Evolutionary conservation across 345 rosid genomes (phyloP).

Genomic region (Acer negundo): DNA sequence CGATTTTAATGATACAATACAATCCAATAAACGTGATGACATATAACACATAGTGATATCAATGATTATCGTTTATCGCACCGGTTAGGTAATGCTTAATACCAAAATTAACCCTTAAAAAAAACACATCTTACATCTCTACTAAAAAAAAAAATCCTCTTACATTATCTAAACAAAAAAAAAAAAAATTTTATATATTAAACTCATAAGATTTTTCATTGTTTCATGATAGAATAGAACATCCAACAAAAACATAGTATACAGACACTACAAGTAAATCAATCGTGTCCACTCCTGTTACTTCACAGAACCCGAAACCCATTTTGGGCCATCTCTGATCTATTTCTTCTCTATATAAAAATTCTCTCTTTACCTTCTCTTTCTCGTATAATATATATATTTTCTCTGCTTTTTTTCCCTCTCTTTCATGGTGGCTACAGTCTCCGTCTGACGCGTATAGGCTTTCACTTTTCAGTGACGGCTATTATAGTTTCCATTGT

Average conservation of each 20-base stretch:
- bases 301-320: not conserved
- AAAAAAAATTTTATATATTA: no score
- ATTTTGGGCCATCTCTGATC: not conserved
- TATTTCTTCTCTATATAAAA: not conserved
- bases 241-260: not conserved
- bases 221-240: not conserved
- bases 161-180: no score
- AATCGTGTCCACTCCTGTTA: not conserved
- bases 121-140: no score
- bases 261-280: not conserved
- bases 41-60: no score
- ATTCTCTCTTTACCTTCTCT: constrained; percentile 2
- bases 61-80: no score
- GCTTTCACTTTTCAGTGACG: not conserved
- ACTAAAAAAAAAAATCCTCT: no score
- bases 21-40: no score
- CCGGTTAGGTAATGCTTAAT: rapidly evolving
- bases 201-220: not conserved
- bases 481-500: no score
- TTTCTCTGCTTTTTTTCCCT: not conserved
- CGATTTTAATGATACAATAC: no score
- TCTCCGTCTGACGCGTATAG: not conserved
- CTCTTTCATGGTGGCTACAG: not conserved
- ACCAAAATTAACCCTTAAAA: no score
- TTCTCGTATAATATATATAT: not conserved